phyloP scores from a whole-genome alignment of 2,329 filamentous ascomycete species.

The Neopestalotiopsis clavispora region DNA sequence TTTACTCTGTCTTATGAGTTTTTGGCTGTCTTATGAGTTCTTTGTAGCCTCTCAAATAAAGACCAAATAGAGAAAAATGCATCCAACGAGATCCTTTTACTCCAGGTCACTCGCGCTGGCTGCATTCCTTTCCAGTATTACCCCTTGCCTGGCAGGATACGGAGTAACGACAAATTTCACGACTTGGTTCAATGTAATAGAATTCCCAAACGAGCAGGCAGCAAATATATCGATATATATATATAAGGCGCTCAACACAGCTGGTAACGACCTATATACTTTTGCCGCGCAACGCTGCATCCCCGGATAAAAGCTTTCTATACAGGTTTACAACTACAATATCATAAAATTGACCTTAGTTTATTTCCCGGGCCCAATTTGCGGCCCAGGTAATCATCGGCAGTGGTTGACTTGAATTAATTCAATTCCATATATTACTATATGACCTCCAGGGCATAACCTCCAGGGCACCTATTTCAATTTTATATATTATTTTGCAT shows the following conservation, averaged over 20 bases:
- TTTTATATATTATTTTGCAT: too few relatives aligned
- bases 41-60: not conserved
- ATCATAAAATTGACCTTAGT: too few relatives aligned
- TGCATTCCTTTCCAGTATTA: not conserved
- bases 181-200: conserved; percentile 9
- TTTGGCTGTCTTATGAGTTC: too few relatives aligned
- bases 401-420: too few relatives aligned
- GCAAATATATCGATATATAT: conserved; percentile 14
- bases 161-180: conserved; percentile 7
- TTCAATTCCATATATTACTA: too few relatives aligned
- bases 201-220: conserved; percentile 6
- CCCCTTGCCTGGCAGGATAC: not conserved
- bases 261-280: not conserved
- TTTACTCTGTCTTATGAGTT: too few relatives aligned
- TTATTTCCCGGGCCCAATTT: too few relatives aligned
- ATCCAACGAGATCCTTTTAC: not conserved
- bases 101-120: not conserved
- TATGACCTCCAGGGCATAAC: too few relatives aligned
- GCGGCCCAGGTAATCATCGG: too few relatives aligned
- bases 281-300: conserved; percentile 9
- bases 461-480: too few relatives aligned
- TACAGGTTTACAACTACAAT: too few relatives aligned
- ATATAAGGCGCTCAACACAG: not conserved
- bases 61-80: not conserved
- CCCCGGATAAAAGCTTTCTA: not conserved